Base-by-base conservation (phyloP, 202 grass and related monocot genomes). In the Eragrostis tef region DNA sequence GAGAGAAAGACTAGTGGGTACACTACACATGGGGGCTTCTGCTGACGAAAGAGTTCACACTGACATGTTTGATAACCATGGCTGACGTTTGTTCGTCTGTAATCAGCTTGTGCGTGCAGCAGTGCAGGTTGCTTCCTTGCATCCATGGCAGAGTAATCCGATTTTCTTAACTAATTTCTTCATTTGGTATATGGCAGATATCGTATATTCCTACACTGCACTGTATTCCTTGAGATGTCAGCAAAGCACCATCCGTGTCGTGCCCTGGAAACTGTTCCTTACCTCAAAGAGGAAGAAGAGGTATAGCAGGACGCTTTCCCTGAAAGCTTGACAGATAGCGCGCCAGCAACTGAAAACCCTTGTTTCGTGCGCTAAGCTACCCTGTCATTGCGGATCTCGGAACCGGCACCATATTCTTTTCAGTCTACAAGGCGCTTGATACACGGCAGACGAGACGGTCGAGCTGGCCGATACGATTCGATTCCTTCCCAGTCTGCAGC, bases 321-420 rank as follows among this genome's bases (percentile, higher is more conserved):
- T 72, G 56, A 72, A 61, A 50, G 53, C 7, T 15, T 50, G 79
- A n/a, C n/a, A n/a, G n/a, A n/a, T n/a, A n/a, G n/a, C n/a, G n/a
- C n/a, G n/a, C n/a, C n/a, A n/a, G n/a, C n/a, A n/a, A n/a, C n/a
- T n/a, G n/a, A 36, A 64, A 17, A 39, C 46, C 34, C 44, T 68
- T 45, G 66, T 67, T 67, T 12, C 19, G 19, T 13, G 64, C 36
- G 39, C 64, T 42, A 69, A 31, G 42, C n/a, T 7, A 8, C 25
- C 22, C 45, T 39, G 75, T 17, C 60, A 51, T 20, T 51, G 25
- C 26, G 15, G 62, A 50, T 67, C 50, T 67, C 5, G 48, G 47
- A 67, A 67, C n/a, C 11, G n/a, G n/a, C n/a, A n/a, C n/a, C n/a
- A n/a, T n/a, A n/a, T n/a, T n/a, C 9, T 41, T 72, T 34, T 47